phyloP scores from a whole-genome alignment of 1,284 basidiomycete genomes.

The Ustilago esculenta region DNA sequence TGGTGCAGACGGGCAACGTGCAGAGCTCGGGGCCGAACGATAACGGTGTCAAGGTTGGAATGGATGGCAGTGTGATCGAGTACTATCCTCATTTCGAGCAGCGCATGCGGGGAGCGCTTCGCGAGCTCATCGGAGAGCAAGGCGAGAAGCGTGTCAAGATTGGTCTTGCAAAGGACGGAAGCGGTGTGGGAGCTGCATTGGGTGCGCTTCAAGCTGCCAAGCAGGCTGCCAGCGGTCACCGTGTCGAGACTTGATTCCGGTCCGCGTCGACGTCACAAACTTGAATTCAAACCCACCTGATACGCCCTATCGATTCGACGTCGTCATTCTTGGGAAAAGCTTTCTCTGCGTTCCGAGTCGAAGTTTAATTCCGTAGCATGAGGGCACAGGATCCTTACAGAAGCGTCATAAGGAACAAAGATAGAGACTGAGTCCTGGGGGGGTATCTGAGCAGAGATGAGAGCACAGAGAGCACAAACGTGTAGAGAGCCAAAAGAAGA shows the following conservation, averaged over 20 bases:
- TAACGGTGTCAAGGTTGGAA: slow-evolving; percentile 47
- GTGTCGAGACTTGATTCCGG: slow-evolving; percentile 36
- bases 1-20: slow-evolving; percentile 80
- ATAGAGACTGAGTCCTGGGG: slow-evolving; percentile 2
- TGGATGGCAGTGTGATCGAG: slow-evolving; percentile 76
- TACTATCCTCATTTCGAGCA: slow-evolving; percentile 76
- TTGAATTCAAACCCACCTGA: too few species aligned
- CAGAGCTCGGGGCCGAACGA: slow-evolving; percentile 68
- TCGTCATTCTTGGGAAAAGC: too few species aligned
- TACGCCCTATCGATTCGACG: too few species aligned
- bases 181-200: slow-evolving; percentile 78
- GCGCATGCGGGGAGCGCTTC: slow-evolving; percentile 78
- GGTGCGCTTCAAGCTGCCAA: slow-evolving; percentile 55
- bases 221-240: slow-evolving; percentile 51
- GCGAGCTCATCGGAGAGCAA: slow-evolving; percentile 79
- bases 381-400: too few species aligned
- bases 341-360: too few species aligned
- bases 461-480: too few species aligned
- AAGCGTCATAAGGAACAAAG: too few species aligned
- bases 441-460: slow-evolving; percentile 9
- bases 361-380: too few species aligned
- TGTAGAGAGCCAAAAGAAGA: neutral
- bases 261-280: too few species aligned
- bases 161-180: slow-evolving; percentile 94
- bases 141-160: slow-evolving; percentile 83